Evolutionary conservation across 306 rosid genomes (phyloP).

Genomic region (Rosa lucieae): DNA sequence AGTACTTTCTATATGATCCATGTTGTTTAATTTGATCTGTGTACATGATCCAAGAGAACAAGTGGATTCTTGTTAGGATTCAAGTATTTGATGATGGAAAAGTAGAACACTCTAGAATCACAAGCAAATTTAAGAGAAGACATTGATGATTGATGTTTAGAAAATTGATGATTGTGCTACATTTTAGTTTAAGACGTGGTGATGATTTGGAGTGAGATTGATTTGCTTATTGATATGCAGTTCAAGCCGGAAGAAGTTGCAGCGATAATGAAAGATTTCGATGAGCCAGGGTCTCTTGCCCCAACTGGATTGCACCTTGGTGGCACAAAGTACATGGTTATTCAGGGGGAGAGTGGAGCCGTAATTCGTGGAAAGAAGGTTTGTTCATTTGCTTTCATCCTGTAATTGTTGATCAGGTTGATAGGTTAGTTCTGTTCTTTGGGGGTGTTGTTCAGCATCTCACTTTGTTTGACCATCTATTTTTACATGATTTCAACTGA

Average conservation of each 20-base stretch:
- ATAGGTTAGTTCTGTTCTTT: neutral
- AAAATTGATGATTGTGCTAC: neutral
- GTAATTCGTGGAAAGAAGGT: constrained; percentile 95
- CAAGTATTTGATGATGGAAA: no score
- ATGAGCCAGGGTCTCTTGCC: constrained; percentile 79
- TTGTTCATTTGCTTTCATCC: neutral
- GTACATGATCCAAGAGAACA: neutral
- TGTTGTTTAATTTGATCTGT: no score
- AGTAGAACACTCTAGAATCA: no score
- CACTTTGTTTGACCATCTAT: neutral
- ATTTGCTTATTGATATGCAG: constrained; percentile 25
- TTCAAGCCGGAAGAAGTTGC: constrained; percentile 64
- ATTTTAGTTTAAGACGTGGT: neutral
- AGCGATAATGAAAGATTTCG: constrained; percentile 53
- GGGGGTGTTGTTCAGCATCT: neutral
- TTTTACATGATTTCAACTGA: neutral
- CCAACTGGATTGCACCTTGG: constrained; percentile 73
- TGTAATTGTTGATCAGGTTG: neutral
- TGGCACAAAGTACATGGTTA: constrained; percentile 82
- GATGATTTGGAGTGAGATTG: neutral
- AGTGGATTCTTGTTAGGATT: no score
- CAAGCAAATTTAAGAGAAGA: neutral
- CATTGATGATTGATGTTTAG: neutral
- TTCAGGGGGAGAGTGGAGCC: constrained; percentile 72
- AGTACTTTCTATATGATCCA: neutral